phyloP scores from a whole-genome alignment of 257 asterid species.

The Striga asiatica region DNA sequence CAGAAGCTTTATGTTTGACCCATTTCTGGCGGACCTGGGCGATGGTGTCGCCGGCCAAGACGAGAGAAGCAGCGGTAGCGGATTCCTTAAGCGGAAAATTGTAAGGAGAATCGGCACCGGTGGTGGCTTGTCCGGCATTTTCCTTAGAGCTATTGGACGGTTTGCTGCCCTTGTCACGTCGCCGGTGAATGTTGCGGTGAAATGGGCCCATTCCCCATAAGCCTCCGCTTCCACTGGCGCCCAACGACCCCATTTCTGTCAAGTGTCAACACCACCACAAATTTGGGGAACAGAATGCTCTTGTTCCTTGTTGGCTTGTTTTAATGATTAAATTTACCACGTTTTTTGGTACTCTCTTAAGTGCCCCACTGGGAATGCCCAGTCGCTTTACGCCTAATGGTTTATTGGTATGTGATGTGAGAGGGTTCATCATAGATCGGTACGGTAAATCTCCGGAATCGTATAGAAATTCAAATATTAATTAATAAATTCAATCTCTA shows the following conservation, averaged over 20 bases:
- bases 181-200: conserved; percentile 6
- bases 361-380: too few species aligned
- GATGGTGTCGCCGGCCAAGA: conserved; percentile 51
- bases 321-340: too few species aligned
- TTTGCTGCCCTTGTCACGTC: conserved; percentile 12
- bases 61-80: conserved; percentile 39
- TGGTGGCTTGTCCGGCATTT: conserved; percentile 4
- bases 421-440: too few species aligned
- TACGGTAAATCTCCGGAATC: too few species aligned
- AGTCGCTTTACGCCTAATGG: too few species aligned
- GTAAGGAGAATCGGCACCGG: conserved; percentile 5
- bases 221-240: conserved; percentile 23
- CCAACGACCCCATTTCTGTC: conserved; percentile 17
- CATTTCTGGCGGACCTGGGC: conserved; percentile 49
- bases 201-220: conserved; percentile 26
- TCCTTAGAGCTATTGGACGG: conserved; percentile 8
- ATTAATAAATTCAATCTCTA: too few species aligned
- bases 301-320: neutral
- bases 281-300: neutral
- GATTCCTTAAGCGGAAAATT: conserved; percentile 50
- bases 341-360: too few species aligned
- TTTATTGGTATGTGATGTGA: too few species aligned
- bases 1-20: conserved; percentile 21
- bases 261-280: too few species aligned
- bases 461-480: too few species aligned